Percentiles rank a stretch among this genome's conserved stretches.
Conservation (phyloP, 352 stramenopile genomes). For the Phytophthora lateralis region DNA sequence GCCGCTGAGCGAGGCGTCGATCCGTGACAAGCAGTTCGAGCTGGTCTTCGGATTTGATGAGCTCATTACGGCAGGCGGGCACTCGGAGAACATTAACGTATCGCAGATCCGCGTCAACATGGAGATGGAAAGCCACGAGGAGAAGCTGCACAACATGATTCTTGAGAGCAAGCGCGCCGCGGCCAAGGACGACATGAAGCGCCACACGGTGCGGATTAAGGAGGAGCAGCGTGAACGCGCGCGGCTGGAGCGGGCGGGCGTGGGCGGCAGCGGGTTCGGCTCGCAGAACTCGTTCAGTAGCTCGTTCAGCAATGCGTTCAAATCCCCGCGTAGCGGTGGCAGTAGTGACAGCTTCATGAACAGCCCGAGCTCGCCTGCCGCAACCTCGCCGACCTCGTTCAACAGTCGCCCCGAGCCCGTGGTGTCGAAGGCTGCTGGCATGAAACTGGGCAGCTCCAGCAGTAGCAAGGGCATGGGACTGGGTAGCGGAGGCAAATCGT, state of each 20-base stretch:
- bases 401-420: slow-evolving; percentile 51
- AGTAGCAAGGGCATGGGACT: slow-evolving; percentile 59
- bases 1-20: slow-evolving; percentile 92
- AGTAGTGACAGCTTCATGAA: slow-evolving; percentile 47
- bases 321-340: slow-evolving; percentile 59
- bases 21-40: slow-evolving; percentile 98
- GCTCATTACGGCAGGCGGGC: slow-evolving; percentile 96
- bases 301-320: slow-evolving; percentile 68
- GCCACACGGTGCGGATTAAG: slow-evolving; percentile 87
- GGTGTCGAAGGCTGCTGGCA: slow-evolving; percentile 63
- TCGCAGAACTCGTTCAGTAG: slow-evolving; percentile 79
- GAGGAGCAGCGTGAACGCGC: slow-evolving; percentile 87
- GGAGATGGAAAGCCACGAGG: slow-evolving; percentile 99
- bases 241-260: slow-evolving; percentile 72
- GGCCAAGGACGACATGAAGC: slow-evolving; percentile 91
- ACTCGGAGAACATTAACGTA: slow-evolving; percentile 96
- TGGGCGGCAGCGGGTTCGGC: slow-evolving; percentile 73
- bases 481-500: slow-evolving; percentile 74
- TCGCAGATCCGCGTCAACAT: slow-evolving; percentile 96
- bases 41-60: slow-evolving; percentile 99
- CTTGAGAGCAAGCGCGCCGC: slow-evolving; percentile 94
- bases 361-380: slow-evolving; percentile 38
- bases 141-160: slow-evolving; percentile 99
- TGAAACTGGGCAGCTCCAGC: slow-evolving; percentile 65
- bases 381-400: slow-evolving; percentile 76